These are phyloP conservation scores for Arthroderma sp. DNA, from an alignment of 2,329 filamentous ascomycete species.

Conservation along the genomic window DNA sequence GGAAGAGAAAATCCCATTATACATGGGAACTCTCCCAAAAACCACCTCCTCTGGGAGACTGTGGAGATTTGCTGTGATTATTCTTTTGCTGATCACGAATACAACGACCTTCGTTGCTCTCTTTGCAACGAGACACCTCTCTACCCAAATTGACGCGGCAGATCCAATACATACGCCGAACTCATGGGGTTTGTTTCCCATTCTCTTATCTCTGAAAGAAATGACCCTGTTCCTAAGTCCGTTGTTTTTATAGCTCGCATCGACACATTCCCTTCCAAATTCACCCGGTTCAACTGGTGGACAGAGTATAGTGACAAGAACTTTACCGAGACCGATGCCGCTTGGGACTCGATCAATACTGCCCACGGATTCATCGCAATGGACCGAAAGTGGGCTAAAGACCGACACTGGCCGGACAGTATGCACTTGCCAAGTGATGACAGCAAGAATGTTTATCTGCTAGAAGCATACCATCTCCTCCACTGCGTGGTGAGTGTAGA, in stretches of 20 bases:
- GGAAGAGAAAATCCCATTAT: too few species aligned
- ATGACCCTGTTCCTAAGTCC: too few species aligned
- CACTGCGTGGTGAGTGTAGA: not conserved
- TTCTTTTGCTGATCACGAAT: not conserved
- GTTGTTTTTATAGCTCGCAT: too few species aligned
- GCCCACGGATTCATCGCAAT: conserved; percentile 21
- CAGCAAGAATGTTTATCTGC: conserved; percentile 14
- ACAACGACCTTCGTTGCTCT: not conserved
- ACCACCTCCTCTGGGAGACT: not conserved
- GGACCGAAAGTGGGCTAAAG: conserved; percentile 17
- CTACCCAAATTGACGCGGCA: too few species aligned
- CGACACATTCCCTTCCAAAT: too few species aligned
- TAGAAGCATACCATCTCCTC: conserved; percentile 3
- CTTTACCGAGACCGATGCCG: not conserved
- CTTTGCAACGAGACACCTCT: too few species aligned
- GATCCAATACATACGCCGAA: too few species aligned
- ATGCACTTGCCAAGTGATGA: conserved; percentile 14
- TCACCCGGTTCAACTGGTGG: not conserved
- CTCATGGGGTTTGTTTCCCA: too few species aligned
- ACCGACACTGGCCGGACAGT: conserved; percentile 14
- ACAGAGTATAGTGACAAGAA: conserved; percentile 2
- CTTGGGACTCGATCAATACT: conserved; percentile 19
- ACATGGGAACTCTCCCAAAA: not conserved
- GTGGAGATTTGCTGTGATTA: not conserved
- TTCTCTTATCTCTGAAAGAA: too few species aligned